Percentiles rank a stretch among this genome's conserved stretches.
Evolutionary conservation across 805 yeast species (phyloP).

Genomic region (Myxozyma monticola): DNA sequence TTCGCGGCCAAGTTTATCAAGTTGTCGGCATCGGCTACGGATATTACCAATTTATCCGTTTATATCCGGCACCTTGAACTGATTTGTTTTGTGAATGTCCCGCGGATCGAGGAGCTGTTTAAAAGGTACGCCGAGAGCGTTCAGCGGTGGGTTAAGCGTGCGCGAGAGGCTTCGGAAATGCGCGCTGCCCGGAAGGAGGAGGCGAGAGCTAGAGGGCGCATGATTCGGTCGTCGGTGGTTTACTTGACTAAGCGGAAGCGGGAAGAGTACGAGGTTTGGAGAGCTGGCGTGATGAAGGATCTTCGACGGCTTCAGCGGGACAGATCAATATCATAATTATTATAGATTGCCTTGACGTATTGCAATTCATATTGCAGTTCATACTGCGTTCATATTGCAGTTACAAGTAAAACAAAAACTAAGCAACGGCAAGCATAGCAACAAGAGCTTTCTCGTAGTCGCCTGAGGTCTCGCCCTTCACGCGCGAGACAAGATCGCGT

Average conservation of each 20-base stretch:
- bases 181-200: too few species aligned
- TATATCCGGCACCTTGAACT: slow-evolving; percentile 10
- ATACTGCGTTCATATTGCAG: too few species aligned
- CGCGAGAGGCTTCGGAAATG: background rate
- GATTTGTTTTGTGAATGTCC: slow-evolving; percentile 4
- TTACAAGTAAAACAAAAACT: background rate
- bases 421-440: slow-evolving; percentile 18
- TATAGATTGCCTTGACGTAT: too few species aligned
- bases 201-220: slow-evolving; percentile 2
- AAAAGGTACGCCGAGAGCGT: slow-evolving; percentile 4
- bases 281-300: background rate
- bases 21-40: slow-evolving; percentile 3
- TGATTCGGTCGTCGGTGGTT: slow-evolving; percentile 15
- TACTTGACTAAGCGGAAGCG: slow-evolving; percentile 6
- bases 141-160: slow-evolving; percentile 6
- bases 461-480: slow-evolving; percentile 31
- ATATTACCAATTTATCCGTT: background rate
- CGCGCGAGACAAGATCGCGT: slow-evolving; percentile 23
- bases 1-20: slow-evolving; percentile 13
- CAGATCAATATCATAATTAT: too few species aligned
- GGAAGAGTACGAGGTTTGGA: slow-evolving; percentile 12
- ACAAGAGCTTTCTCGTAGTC: slow-evolving; percentile 30
- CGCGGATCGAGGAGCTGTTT: background rate
- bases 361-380: too few species aligned
- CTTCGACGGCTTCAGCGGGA: background rate